Evolutionary conservation across 345 rosid genomes (phyloP).

Genomic region (Arabidopsis suecica): DNA sequence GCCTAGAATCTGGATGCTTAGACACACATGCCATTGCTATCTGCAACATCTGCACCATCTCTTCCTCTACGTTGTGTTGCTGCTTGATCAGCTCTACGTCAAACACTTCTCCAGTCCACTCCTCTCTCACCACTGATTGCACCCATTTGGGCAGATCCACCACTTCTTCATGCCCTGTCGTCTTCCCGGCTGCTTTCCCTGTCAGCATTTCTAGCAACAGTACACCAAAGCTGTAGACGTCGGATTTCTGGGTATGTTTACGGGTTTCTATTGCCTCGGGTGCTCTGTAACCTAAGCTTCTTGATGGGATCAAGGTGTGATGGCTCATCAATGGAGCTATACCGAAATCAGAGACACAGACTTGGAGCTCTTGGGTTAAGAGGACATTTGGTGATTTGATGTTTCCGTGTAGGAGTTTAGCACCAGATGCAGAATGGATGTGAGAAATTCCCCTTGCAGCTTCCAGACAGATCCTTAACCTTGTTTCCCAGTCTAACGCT

Average conservation of each 20-base stretch:
- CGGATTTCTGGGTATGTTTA: slow-evolving; percentile 66
- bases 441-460: slow-evolving; percentile 77
- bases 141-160: slow-evolving; percentile 92
- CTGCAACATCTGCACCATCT: slow-evolving; percentile 94
- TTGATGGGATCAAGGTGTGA: slow-evolving; percentile 58
- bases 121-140: slow-evolving; percentile 86
- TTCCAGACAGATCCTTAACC: slow-evolving; percentile 72
- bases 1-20: slow-evolving; percentile 70
- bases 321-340: slow-evolving; percentile 63
- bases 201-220: slow-evolving; percentile 84
- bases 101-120: slow-evolving; percentile 95
- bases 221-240: slow-evolving; percentile 88
- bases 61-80: slow-evolving; percentile 72
- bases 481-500: slow-evolving; percentile 72
- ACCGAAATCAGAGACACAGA: slow-evolving; percentile 77
- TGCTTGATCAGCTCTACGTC: slow-evolving; percentile 75
- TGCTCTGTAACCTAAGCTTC: slow-evolving; percentile 77
- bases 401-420: slow-evolving; percentile 74
- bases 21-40: slow-evolving; percentile 88
- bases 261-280: slow-evolving; percentile 73
- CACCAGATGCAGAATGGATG: slow-evolving; percentile 67
- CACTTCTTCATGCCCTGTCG: slow-evolving; percentile 62
- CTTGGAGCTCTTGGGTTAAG: slow-evolving; percentile 59
- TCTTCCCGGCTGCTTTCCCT: slow-evolving; percentile 66
- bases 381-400: slow-evolving; percentile 83